Percentiles rank a stretch among this genome's conserved stretches.
Evolutionary conservation across 2,329 filamentous ascomycete species (phyloP).

Genomic region (Zalaria obscura): DNA sequence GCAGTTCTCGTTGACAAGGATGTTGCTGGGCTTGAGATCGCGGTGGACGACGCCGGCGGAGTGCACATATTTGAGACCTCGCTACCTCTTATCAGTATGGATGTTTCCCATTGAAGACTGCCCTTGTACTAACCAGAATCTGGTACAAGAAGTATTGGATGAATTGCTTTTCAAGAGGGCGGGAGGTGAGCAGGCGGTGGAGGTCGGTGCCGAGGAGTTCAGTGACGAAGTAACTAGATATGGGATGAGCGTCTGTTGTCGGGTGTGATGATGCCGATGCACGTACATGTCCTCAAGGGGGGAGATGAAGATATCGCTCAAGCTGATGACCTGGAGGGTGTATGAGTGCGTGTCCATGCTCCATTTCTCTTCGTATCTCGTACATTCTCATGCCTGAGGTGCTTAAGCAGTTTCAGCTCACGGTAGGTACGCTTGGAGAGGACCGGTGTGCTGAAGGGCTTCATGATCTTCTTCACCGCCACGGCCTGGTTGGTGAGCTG

Average conservation of each 20-base stretch:
- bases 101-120: not conserved
- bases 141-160: slow-evolving; percentile 99
- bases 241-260: not conserved
- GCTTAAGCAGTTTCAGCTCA: slow-evolving; percentile 93
- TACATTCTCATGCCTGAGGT: slow-evolving; percentile 93
- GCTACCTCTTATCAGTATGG: slow-evolving; percentile 36
- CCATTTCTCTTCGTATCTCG: slow-evolving; percentile 12
- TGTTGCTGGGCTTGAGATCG: slow-evolving; percentile 96
- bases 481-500: slow-evolving; percentile 95
- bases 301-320: slow-evolving; percentile 99
- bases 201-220: slow-evolving; percentile 94
- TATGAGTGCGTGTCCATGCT: not conserved
- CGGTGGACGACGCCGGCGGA: slow-evolving; percentile 95
- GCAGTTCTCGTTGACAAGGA: slow-evolving; percentile 98
- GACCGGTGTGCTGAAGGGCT: slow-evolving; percentile 98
- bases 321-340: slow-evolving; percentile 61
- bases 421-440: slow-evolving; percentile 95
- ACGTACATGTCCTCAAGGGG: slow-evolving; percentile 91
- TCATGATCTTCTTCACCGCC: slow-evolving; percentile 99
- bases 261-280: not conserved
- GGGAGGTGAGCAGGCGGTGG: slow-evolving; percentile 84
- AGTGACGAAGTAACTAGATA: slow-evolving; percentile 81
- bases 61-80: slow-evolving; percentile 97
- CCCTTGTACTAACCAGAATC: slow-evolving; percentile 60
- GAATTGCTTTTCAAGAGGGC: slow-evolving; percentile 97